phyloP scores from a whole-genome alignment of 345 rosid species.

The Laguncularia racemosa region DNA sequence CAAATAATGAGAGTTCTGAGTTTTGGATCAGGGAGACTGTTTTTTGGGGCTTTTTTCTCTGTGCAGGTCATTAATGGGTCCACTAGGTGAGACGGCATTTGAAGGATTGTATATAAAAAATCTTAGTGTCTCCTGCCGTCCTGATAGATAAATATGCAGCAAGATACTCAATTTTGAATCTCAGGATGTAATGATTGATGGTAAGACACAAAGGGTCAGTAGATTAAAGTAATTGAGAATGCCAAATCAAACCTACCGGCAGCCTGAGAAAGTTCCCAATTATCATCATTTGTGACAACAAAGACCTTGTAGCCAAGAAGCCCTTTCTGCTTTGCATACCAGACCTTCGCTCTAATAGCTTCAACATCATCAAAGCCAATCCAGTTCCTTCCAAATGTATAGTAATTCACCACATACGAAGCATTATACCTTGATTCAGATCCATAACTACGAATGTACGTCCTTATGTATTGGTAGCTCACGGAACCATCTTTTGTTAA shows the following conservation, averaged over 20 bases:
- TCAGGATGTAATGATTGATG: too few species aligned
- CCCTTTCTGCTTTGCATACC: constrained; percentile 28
- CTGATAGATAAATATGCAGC: too few species aligned
- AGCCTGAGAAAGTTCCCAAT: constrained; percentile 36
- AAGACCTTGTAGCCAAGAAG: constrained; percentile 33
- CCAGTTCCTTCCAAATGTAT: constrained; percentile 20
- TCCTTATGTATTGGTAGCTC: constrained; percentile 16
- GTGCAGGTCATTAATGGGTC: too few species aligned
- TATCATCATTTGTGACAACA: constrained; percentile 21
- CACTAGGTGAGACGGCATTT: too few species aligned
- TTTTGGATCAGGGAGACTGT: too few species aligned
- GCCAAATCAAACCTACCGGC: constrained; percentile 6
- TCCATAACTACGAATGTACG: constrained; percentile 20
- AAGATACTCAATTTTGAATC: too few species aligned
- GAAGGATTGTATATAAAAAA: too few species aligned
- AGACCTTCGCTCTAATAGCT: constrained; percentile 24
- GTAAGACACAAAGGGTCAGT: too few species aligned
- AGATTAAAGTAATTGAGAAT: too few species aligned
- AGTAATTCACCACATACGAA: constrained; percentile 24
- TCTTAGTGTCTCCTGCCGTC: too few species aligned
- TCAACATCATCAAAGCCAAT: constrained; percentile 36
- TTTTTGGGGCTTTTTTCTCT: too few species aligned
- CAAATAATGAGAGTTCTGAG: too few species aligned
- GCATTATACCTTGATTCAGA: constrained; percentile 16
- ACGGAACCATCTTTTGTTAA: constrained; percentile 6